Conservation (phyloP, 2,329 filamentous ascomycete species). For the Penicillium sp. region DNA sequence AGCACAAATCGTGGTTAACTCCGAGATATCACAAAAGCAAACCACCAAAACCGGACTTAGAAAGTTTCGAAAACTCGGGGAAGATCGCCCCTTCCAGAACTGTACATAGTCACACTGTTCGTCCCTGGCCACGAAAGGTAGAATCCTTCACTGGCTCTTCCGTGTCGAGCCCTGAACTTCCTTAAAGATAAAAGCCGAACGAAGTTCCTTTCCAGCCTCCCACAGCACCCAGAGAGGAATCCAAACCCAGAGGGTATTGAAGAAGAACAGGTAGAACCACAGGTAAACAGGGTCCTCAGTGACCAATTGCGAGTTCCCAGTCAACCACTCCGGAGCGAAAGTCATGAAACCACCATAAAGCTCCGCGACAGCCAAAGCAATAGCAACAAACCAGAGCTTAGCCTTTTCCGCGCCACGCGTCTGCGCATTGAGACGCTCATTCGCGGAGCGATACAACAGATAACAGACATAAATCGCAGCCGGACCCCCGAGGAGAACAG, state of each 20-base stretch:
- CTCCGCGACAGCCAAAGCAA: constrained; percentile 64
- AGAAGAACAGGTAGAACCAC: constrained; percentile 67
- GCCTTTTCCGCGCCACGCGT: constrained; percentile 34
- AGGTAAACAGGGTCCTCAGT: constrained; percentile 65
- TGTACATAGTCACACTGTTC: no score
- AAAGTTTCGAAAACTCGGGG: no score
- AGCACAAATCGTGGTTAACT: background rate
- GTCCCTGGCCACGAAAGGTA: no score
- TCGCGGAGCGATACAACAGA: constrained; percentile 44
- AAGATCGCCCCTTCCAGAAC: no score
- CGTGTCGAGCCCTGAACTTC: constrained; percentile 23
- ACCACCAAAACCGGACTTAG: no score
- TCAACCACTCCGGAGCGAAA: constrained; percentile 68
- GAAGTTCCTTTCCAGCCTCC: constrained; percentile 54
- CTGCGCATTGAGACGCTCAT: constrained; percentile 16
- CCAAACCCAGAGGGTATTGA: constrained; percentile 67
- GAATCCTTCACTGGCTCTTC: constrained; percentile 29
- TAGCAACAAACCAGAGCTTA: constrained; percentile 60
- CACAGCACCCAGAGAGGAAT: constrained; percentile 62
- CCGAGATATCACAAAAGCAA: background rate
- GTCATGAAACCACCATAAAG: constrained; percentile 69
- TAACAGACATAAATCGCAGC: constrained; percentile 63
- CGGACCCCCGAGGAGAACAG: constrained; percentile 63
- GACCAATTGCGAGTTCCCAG: constrained; percentile 60
- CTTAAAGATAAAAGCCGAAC: constrained; percentile 37